Conservation (phyloP, 495 filamentous ascomycete genomes). For the Tuber indicum region DNA sequence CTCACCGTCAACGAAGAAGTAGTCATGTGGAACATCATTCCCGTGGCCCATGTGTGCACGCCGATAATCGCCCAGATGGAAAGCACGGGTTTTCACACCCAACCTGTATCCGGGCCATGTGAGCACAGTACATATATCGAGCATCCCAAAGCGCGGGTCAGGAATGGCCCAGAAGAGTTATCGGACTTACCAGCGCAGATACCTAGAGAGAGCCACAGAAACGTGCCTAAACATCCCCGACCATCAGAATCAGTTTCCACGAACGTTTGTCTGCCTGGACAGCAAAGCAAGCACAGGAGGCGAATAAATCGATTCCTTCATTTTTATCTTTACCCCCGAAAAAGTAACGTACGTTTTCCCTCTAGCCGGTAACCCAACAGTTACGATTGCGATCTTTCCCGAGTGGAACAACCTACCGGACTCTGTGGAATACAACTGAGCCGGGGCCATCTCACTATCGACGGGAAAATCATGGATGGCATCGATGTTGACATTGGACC, state of each 20-base stretch:
- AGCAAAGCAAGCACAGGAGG: not conserved
- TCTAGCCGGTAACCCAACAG: slow-evolving; percentile 89
- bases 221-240: slow-evolving; percentile 59
- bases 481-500: slow-evolving; percentile 93
- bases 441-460: slow-evolving; percentile 76
- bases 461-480: slow-evolving; percentile 90
- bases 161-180: not conserved
- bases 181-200: slow-evolving; percentile 74
- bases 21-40: slow-evolving; percentile 88
- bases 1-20: slow-evolving; percentile 86
- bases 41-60: slow-evolving; percentile 80
- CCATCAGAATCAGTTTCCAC: slow-evolving; percentile 22
- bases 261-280: not conserved
- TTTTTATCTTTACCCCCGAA: not conserved
- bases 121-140: slow-evolving; percentile 23
- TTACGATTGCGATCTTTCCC: slow-evolving; percentile 91
- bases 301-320: not conserved
- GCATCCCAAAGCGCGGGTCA: slow-evolving; percentile 9
- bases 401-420: slow-evolving; percentile 96
- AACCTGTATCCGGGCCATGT: slow-evolving; percentile 55
- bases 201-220: slow-evolving; percentile 87
- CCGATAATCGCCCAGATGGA: slow-evolving; percentile 95
- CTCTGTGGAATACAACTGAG: slow-evolving; percentile 96
- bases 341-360: slow-evolving; percentile 75
- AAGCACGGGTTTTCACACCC: slow-evolving; percentile 94